Conservation (phyloP, 805 yeast genomes). For the Yamadazyma kitorensis region DNA sequence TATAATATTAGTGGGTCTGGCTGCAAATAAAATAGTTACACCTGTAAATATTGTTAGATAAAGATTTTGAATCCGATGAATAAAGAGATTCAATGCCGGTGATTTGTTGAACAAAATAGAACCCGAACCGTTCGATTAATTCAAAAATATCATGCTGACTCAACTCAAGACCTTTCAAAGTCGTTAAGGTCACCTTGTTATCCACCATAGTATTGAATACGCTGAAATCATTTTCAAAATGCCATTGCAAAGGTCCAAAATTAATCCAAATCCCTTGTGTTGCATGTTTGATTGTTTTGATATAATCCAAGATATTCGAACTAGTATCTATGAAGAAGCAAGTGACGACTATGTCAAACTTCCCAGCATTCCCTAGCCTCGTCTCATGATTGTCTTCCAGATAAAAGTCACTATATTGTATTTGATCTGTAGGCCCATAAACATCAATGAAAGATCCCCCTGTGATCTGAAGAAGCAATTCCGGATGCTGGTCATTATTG, state of each 20-base stretch:
- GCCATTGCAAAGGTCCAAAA: constrained; percentile 73
- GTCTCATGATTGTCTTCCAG: constrained; percentile 29
- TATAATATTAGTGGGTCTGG: too few relatives aligned
- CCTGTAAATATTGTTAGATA: too few relatives aligned
- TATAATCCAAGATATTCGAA: constrained; percentile 54
- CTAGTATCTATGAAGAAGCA: constrained; percentile 67
- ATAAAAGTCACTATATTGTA: constrained; percentile 33
- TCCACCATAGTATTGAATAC: constrained; percentile 17
- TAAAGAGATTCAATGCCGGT: too few relatives aligned
- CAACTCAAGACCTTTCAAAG: constrained; percentile 57
- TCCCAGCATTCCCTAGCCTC: constrained; percentile 33
- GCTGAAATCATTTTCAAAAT: constrained; percentile 53
- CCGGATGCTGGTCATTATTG: constrained; percentile 38
- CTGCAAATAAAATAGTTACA: too few relatives aligned
- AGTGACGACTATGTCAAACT: constrained; percentile 49
- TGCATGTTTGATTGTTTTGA: constrained; percentile 46
- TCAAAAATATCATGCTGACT: constrained; percentile 52
- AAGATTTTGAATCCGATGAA: too few relatives aligned
- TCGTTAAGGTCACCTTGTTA: constrained; percentile 27
- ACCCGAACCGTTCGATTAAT: constrained; percentile 48
- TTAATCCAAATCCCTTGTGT: constrained; percentile 60
- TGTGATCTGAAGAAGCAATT: constrained; percentile 49
- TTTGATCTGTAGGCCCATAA: constrained; percentile 52
- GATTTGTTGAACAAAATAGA: too few relatives aligned
- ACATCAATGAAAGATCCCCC: constrained; percentile 72